Evolutionary conservation across 805 yeast genomes (phyloP), one percentile per base, ranked within the genome.

Genomic region (Yarrowia sp.): DNA sequence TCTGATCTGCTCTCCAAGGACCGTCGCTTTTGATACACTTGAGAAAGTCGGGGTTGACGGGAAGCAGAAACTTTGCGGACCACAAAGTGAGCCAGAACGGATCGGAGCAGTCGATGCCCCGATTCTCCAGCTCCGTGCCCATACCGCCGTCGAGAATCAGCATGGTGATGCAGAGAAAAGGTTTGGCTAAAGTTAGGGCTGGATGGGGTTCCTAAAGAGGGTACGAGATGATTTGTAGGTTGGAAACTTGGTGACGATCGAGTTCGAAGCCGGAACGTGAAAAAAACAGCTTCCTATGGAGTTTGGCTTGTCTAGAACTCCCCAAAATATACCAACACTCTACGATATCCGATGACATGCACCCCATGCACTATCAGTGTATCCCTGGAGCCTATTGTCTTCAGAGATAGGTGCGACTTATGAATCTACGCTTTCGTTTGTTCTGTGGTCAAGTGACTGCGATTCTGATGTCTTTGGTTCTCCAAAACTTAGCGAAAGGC

Each of bases 71-170:
- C 42, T 35, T 51, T 16, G 58, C 58, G 5, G 58, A 82, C 91
- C 92, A 87, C 9, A 86, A 74, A 9, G 77, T 76, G 1, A 29
- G 32, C 62, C 62, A 58, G 1, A 42, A n/a, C 1, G 51, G 53
- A 39, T 80, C 78, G 44, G 76, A 76, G 14, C 80, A 78, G 38
- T 72, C 67, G 18, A 79, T 74, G 10, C 83, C 80, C 39, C 79
- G 70, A 42, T 74, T 73, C 67, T 84, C 88, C 12, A 86, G 72
- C 66, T 81, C 84, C 0, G 88, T 84, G 0, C 90, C 90, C 42
- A 84, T 77, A 0, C 85, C 90, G 6, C 91, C 90, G 71, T 86
- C 89, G 12, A 73, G 68, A n/a, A 73, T 66, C 5, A 66, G 49
- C 13, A 63, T 56, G 29, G 29, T 22, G 22, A 25, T 38, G 19